phyloP scores from a whole-genome alignment of 2,329 filamentous ascomycete genomes.

The Hymenoscyphus infarciens region DNA sequence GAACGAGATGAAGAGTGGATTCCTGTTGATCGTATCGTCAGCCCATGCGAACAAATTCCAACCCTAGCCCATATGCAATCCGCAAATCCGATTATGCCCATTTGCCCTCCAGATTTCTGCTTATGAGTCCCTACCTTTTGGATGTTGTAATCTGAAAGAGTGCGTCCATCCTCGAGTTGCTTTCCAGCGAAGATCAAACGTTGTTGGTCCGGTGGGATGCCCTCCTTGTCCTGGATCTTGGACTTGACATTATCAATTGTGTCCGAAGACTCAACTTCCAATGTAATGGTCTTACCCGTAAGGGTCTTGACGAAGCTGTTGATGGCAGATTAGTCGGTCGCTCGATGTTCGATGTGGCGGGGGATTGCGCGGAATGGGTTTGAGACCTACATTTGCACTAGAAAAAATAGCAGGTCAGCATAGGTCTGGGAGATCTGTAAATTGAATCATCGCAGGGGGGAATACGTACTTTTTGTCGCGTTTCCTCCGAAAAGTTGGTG shows the following conservation, averaged over 20 bases:
- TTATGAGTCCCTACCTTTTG: constrained; percentile 71
- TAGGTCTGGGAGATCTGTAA: constrained; percentile 14
- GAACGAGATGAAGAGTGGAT: constrained; percentile 96
- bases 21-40: constrained; percentile 55
- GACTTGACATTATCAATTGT: constrained; percentile 99
- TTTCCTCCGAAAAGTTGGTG: constrained; percentile 29
- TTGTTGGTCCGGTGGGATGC: constrained; percentile 96
- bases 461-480: constrained; percentile 56
- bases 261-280: constrained; percentile 98
- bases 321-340: constrained; percentile 23
- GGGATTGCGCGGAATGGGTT: constrained; percentile 26
- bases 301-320: constrained; percentile 99
- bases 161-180: constrained; percentile 98
- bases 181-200: constrained; percentile 98
- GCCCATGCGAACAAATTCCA: constrained; percentile 8
- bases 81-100: neutral
- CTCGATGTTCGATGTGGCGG: constrained; percentile 17
- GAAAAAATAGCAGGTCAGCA: constrained; percentile 47
- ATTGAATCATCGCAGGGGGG: neutral
- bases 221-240: constrained; percentile 99
- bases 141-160: constrained; percentile 98
- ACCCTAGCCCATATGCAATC: neutral
- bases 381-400: constrained; percentile 84
- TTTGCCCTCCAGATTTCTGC: neutral
- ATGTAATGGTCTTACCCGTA: constrained; percentile 99